phyloP scores from a whole-genome alignment of 2,329 filamentous ascomycete species.

The Colletotrichum tanaceti region DNA sequence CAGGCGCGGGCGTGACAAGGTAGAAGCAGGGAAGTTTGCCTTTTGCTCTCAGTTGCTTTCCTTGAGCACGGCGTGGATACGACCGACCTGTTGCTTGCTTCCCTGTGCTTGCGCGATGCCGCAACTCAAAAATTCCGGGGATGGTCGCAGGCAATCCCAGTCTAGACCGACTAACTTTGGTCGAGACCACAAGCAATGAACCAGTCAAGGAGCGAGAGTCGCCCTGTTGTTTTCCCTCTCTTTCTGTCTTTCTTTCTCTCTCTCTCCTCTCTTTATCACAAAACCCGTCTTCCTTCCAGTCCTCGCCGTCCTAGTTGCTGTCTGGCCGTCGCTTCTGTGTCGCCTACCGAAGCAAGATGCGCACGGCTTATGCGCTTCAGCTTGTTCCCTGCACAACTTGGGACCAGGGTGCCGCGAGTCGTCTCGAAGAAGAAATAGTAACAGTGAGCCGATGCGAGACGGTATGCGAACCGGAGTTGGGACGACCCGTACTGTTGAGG shows the following conservation, averaged over 20 bases:
- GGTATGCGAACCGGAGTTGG: constrained; percentile 6
- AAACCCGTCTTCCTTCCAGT: not conserved
- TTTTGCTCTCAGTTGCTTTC: constrained; percentile 13
- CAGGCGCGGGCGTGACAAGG: constrained; percentile 13
- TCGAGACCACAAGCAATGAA: constrained; percentile 31
- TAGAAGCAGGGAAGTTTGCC: constrained; percentile 35
- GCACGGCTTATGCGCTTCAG: constrained; percentile 33
- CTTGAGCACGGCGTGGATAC: constrained; percentile 11
- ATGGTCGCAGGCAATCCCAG: constrained; percentile 24
- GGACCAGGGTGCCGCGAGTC: constrained; percentile 19
- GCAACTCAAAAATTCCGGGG: constrained; percentile 19
- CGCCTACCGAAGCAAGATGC: constrained; percentile 19
- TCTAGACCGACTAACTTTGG: constrained; percentile 21
- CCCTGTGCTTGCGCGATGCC: constrained; percentile 25
- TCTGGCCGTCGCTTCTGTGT: constrained; percentile 10
- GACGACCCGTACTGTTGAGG: constrained; percentile 6
- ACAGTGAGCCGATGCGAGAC: constrained; percentile 14
- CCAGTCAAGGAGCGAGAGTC: constrained; percentile 17
- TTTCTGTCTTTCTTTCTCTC: not conserved
- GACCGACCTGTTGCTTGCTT: constrained; percentile 24
- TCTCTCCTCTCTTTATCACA: not conserved
- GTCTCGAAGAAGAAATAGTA: not conserved
- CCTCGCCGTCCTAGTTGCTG: not conserved
- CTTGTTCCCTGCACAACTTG: constrained; percentile 26
- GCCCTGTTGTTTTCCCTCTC: not conserved